Conservation (phyloP, 2,329 filamentous ascomycete genomes). For the Epichloe aotearoae region DNA sequence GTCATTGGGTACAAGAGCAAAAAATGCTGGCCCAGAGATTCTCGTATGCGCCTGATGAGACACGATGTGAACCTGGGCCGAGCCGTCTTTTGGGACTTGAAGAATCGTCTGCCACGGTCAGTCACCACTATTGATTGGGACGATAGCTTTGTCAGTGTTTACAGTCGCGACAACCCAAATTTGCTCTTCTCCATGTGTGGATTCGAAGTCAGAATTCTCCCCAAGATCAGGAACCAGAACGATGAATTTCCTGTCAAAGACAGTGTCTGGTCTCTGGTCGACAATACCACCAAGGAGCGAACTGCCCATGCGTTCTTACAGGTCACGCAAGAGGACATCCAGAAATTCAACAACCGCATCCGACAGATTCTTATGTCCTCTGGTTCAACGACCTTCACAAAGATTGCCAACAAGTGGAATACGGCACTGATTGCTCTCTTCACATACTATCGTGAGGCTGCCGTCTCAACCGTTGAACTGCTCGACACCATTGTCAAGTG, state of each 20-base stretch:
- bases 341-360: conserved; percentile 98
- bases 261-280: conserved; percentile 93
- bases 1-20: conserved; percentile 99
- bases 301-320: conserved; percentile 96
- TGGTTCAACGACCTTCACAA: conserved; percentile 97
- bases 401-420: conserved; percentile 99
- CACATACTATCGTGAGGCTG: conserved; percentile 96
- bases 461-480: conserved; percentile 85
- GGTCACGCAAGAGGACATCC: conserved; percentile 93
- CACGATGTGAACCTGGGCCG: conserved; percentile 96
- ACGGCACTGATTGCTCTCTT: conserved; percentile 93
- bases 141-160: conserved; percentile 94
- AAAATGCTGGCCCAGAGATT: conserved; percentile 98
- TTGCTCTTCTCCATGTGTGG: conserved; percentile 95
- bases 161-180: conserved; percentile 96
- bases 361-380: conserved; percentile 98
- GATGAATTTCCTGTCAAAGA: conserved; percentile 97
- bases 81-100: conserved; percentile 97
- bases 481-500: conserved; percentile 98
- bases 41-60: conserved; percentile 94
- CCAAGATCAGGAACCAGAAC: conserved; percentile 87
- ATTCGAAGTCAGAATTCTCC: conserved; percentile 91
- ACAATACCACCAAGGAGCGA: conserved; percentile 92
- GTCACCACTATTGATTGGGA: conserved; percentile 99
- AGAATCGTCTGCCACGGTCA: conserved; percentile 87